Percentiles rank a stretch among this genome's conserved stretches.
These are phyloP conservation scores for Mimosa bimucronata DNA, from an alignment of 306 rosid genomes.

Conservation along the genomic window DNA sequence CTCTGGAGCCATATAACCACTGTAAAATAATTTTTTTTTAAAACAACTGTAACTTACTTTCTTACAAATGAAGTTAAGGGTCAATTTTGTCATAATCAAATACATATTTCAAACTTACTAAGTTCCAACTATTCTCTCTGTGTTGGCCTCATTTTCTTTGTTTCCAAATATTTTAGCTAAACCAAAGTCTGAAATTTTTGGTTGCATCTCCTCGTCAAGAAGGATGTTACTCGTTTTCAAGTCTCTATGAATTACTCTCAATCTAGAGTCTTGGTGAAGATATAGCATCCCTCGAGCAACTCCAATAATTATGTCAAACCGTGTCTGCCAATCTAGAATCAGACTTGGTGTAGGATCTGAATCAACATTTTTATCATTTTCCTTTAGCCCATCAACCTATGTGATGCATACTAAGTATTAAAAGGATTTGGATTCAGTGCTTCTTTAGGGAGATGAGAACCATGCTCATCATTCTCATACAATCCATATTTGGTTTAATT, in stretches of 20 bases:
- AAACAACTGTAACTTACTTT: neutral
- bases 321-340: constrained; percentile 44
- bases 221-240: constrained; percentile 37
- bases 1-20: constrained; percentile 52
- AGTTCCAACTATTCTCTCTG: constrained; percentile 21
- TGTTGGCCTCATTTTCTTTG: constrained; percentile 30
- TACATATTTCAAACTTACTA: neutral
- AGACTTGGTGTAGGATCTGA: constrained; percentile 39
- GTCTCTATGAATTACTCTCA: constrained; percentile 28
- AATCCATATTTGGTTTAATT: too few species aligned
- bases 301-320: constrained; percentile 43
- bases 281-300: constrained; percentile 29
- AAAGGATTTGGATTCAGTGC: neutral
- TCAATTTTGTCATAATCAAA: neutral
- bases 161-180: constrained; percentile 35
- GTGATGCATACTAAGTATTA: neutral
- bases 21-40: constrained; percentile 5
- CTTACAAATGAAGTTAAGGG: neutral
- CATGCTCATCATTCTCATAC: too few species aligned
- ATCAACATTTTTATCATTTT: neutral
- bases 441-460: neutral
- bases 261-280: constrained; percentile 25
- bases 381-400: neutral
- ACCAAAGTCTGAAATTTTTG: constrained; percentile 32
- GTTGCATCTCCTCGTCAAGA: constrained; percentile 29